Percentiles rank a stretch among this genome's conserved stretches.
Conservation (phyloP, 2,329 filamentous ascomycete species). For the Hymenoscyphus fraxineus region DNA sequence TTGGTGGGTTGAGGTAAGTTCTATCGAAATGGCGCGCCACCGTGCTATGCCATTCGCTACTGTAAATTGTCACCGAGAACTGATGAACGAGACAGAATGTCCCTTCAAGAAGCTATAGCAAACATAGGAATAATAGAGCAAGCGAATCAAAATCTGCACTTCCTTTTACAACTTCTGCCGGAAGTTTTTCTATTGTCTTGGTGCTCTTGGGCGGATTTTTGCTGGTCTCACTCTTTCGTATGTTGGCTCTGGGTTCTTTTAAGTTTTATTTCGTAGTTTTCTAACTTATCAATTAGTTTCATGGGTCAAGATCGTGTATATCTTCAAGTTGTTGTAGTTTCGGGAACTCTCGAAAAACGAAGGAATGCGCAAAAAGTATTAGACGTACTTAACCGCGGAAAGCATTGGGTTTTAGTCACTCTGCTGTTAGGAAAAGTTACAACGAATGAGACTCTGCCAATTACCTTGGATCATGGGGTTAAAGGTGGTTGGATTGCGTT, state of each 20-base stretch:
- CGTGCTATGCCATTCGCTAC: neutral
- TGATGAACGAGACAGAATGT: neutral
- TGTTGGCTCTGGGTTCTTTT: constrained; percentile 50
- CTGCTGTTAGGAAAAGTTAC: constrained; percentile 91
- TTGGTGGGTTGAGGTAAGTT: neutral
- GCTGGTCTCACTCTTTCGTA: constrained; percentile 74
- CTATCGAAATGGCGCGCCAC: neutral
- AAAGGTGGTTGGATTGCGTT: constrained; percentile 89
- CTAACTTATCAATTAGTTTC: constrained; percentile 21
- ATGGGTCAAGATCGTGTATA: constrained; percentile 81
- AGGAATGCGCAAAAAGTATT: constrained; percentile 79
- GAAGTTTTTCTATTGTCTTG: constrained; percentile 6
- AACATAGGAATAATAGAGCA: neutral
- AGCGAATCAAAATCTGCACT: neutral
- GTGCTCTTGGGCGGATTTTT: constrained; percentile 78
- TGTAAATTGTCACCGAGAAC: neutral
- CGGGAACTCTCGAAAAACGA: constrained; percentile 73
- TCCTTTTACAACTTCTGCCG: neutral
- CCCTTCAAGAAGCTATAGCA: neutral
- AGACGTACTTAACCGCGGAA: constrained; percentile 74
- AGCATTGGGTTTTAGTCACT: constrained; percentile 96
- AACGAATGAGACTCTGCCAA: constrained; percentile 90
- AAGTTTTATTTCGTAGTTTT: neutral
- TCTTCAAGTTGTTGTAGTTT: constrained; percentile 82
- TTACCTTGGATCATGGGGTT: constrained; percentile 85